Evolutionary conservation across 2,329 filamentous ascomycete species (phyloP).

Genomic region (Ophiostoma piceae): DNA sequence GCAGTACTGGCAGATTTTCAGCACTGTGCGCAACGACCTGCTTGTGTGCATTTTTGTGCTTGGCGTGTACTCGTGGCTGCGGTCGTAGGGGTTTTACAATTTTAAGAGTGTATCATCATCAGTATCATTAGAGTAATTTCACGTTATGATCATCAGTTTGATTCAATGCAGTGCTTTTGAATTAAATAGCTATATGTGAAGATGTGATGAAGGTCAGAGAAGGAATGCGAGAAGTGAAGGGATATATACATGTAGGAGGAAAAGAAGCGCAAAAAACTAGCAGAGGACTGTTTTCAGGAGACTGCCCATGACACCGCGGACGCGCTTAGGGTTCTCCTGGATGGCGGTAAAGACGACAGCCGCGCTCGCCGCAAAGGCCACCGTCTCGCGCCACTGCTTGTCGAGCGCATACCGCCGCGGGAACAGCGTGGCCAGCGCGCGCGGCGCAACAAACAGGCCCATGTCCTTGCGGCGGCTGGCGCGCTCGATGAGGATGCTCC

Average conservation of each 20-base stretch:
- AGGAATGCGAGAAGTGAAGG: not conserved
- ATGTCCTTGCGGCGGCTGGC: conserved; percentile 64
- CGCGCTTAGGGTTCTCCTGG: conserved; percentile 55
- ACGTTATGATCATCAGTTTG: not conserved
- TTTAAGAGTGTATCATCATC: not conserved
- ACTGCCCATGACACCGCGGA: conserved; percentile 63
- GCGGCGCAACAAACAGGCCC: conserved; percentile 72
- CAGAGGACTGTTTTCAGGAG: conserved; percentile 47
- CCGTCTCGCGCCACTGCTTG: conserved; percentile 62
- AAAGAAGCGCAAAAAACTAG: conserved; percentile 29
- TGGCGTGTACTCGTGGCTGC: conserved; percentile 51
- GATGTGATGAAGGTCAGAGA: not conserved
- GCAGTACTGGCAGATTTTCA: conserved; percentile 65
- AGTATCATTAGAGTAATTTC: not conserved
- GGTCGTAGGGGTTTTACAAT: conserved; percentile 21
- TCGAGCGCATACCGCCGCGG: conserved; percentile 61
- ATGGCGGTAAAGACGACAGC: conserved; percentile 66
- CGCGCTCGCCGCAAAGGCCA: conserved; percentile 61
- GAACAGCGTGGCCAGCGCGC: conserved; percentile 68
- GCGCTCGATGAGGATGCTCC: conserved; percentile 72
- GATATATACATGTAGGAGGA: not conserved
- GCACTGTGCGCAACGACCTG: conserved; percentile 66
- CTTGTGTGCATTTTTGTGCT: conserved; percentile 72
- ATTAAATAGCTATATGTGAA: conserved; percentile 2
- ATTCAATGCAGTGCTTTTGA: not conserved